Evolutionary conservation across 2,329 filamentous ascomycete genomes (phyloP), one percentile per base, ranked within the genome.

Genomic region (Fusarium xyrophilum): DNA sequence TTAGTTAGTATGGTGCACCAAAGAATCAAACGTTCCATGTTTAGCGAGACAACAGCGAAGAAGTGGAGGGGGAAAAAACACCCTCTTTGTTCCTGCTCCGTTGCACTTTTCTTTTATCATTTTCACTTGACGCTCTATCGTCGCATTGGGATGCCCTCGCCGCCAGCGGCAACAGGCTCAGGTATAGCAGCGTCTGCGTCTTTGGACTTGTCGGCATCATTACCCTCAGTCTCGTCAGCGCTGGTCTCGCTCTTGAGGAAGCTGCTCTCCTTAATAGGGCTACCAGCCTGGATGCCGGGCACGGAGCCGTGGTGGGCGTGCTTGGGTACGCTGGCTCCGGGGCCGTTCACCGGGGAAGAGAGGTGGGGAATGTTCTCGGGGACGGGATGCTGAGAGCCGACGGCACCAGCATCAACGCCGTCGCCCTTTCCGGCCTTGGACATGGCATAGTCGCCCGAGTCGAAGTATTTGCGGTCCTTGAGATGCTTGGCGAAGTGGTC

Each of bases 391-490:
- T 97, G 91, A 76, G 93, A 94, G 76, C 96, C 96, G 76, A 99
- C 93, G 76, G 91, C 91, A 77, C 95, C 97, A 64, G 97, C 93
- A 77, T 96, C 95, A 76, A 96, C 91, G 77, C 96, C 92, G 76
- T 94, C 92, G 79, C 93, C 93, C 84, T 98, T 98, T 81, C 96
- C 96, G 63, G 96, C 96, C 85, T 97, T 97, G 81, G 92, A 95
- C 83, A 97, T 92, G 77, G 94, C 94, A 76, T 97, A 97, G 83
- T 97, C 93, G 77, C 93, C 94, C 64, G 92, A 96, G 84, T 97
- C 93, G 81, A 97, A 97, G 84, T 97, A 97, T 84, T 97, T 99
- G 84, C 96, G 94, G 81, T 98, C 96, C 87, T 97, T 97, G 78
- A 98, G 88, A 79, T 98, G 97, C 85, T 98, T 98, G 85, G 96